Evolutionary conservation across 352 stramenopile genomes (phyloP).

Genomic region (Thalassiosira allenii): DNA sequence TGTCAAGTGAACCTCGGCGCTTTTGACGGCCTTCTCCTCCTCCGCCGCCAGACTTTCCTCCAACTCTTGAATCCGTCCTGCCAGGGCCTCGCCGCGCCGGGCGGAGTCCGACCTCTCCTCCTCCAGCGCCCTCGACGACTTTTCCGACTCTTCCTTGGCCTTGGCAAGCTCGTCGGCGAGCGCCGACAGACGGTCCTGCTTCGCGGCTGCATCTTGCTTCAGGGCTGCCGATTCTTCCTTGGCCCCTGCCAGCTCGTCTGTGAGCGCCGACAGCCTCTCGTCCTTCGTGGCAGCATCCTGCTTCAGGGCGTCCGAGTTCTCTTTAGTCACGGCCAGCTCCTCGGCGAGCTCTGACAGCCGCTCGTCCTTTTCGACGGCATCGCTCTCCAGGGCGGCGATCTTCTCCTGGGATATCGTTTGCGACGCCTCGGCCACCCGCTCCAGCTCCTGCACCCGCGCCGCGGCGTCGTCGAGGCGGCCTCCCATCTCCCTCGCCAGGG

Average conservation of each 20-base stretch:
- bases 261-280: too few species aligned
- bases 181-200: too few species aligned
- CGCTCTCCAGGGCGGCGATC: background rate
- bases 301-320: too few species aligned
- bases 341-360: too few species aligned
- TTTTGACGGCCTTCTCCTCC: constrained; percentile 15
- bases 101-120: background rate
- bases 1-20: constrained; percentile 4
- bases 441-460: background rate
- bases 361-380: too few species aligned
- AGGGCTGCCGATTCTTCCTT: too few species aligned
- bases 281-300: too few species aligned
- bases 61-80: background rate
- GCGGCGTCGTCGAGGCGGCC: background rate
- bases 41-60: constrained; percentile 23
- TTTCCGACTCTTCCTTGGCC: background rate
- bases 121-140: background rate
- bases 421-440: background rate
- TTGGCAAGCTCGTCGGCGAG: constrained; percentile 10
- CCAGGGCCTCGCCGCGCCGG: background rate
- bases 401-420: too few species aligned
- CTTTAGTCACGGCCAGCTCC: too few species aligned
- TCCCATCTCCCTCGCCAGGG: background rate
- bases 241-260: too few species aligned
- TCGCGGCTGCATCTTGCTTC: too few species aligned